Evolutionary conservation across 129 eudicot genomes (phyloP), one percentile per base, ranked within the genome.

Genomic region (Centrapalus pauciflorus): DNA sequence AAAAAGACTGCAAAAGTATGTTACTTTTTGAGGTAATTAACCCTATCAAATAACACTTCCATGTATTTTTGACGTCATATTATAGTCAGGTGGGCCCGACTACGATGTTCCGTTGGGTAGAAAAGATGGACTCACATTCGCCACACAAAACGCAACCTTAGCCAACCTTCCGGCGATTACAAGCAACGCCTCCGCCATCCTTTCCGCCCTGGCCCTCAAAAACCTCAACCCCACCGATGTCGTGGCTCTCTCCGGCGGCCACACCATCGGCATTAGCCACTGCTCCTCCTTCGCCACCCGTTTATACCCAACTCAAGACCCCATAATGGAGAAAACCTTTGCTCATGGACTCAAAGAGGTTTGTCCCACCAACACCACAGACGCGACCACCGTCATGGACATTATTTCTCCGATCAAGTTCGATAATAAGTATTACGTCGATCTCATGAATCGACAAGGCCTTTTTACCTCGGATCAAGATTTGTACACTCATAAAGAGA

Each of bases 401-500:
- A 72, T 81, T 7, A 56, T 55, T 13, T 64, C 90, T 0, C 90
- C 90, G 1, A 68, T 81, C 55, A 49, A 14, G 32, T 84, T 84
- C 13, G 90, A 84, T 37, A 84, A 84, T 54, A 78, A 79, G 66
- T 81, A 84, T 67, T 84, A 48, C 0, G 84, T 84, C 7, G 80
- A 78, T 35, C 58, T 84, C 21, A 63, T 81, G 55, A 67, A 71
- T 26, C 75, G 90, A 30, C 84, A 81, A 71, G 87, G 87, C 3
- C 77, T 84, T 24, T 81, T 84, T 59, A 84, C 90, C 0, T 84
- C 90, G 1, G 90, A 84, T 62, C 85, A 84, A 66, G 87, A 81
- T 63, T 67, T 84, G 67, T 84, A 66, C 64, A 75, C 84, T 4
- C 77, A 84, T 61, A 16, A 45, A 11, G 79, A 50, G 61, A 84